Evolutionary conservation across 1,139 yeast genomes (phyloP), one percentile per base, ranked within the genome.

Genomic region (Blastobotrys malaysiensis): DNA sequence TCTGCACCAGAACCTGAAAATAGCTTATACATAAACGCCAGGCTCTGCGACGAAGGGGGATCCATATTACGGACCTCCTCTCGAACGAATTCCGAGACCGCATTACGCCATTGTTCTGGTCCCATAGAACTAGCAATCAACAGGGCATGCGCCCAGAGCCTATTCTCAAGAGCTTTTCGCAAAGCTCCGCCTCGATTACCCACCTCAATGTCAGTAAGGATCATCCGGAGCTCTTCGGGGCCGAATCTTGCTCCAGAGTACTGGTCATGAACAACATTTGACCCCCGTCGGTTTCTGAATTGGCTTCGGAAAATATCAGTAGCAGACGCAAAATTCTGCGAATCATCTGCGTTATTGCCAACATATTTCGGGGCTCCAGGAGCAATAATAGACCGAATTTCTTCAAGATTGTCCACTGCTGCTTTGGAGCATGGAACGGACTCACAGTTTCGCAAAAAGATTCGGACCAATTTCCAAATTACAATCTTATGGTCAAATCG

Each of bases 91-190:
- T 73, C 71, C 16, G 76, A 73, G 1, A 85, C 85, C 11, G 85
- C 78, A 31, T 76, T 74, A 6, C 81, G 73, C 79, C 89, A 86
- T 50, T 77, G 75, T 3, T 81, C 83, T 14, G 80, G 78, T 1
- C 95, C 86, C 36, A 82, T 71, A 14, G 88, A 71, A 56, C 85
- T 79, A 1, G 95, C 84, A 55, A 91, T 73, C 45, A 89, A 70
- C 54, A 91, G 69, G 0, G 96, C 87, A 67, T 90, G 76, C 0
- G 95, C 82, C 87, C 90, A 90, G 59, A 88, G 88, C 13, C 83
- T 80, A 55, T 80, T 79, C 1, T 79, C 76, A 31, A 89, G 68
- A 1, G 95, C 82, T 55, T 76, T 73, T 26, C 79, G 76, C 53
- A 90, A 71, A 0, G 97, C 97, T 2, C 77, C 79, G 19, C 80